Evolutionary conservation across 257 asterid species (phyloP).

Genomic region (Eustoma russellianum): DNA sequence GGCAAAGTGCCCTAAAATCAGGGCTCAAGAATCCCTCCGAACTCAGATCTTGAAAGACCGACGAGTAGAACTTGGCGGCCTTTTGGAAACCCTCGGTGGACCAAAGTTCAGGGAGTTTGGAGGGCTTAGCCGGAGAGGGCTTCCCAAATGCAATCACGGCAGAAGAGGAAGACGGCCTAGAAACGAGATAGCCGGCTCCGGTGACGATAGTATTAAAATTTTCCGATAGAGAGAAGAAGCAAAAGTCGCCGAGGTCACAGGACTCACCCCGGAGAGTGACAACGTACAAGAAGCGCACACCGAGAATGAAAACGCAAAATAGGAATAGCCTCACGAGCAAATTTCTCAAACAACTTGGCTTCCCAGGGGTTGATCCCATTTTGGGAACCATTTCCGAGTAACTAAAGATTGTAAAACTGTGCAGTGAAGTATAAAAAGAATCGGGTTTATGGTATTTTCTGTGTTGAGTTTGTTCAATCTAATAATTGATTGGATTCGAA

Average conservation of each 20-base stretch:
- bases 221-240: conserved; percentile 75
- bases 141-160: conserved; percentile 32
- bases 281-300: no score
- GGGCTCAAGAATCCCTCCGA: conserved; percentile 55
- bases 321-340: conserved; percentile 13
- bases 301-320: no score
- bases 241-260: conserved; percentile 78
- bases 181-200: conserved; percentile 29
- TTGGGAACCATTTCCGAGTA: conserved; percentile 9
- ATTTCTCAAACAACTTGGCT: conserved; percentile 57
- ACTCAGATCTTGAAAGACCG: conserved; percentile 68
- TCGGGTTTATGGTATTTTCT: no score
- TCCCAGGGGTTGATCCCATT: conserved; percentile 47
- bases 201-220: conserved; percentile 39
- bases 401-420: not conserved
- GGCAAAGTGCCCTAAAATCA: conserved; percentile 52
- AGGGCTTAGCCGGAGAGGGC: conserved; percentile 38
- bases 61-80: conserved; percentile 46
- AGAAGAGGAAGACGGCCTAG: conserved; percentile 42
- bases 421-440: no score
- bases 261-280: conserved; percentile 59
- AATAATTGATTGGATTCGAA: no score
- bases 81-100: conserved; percentile 51
- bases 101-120: conserved; percentile 67
- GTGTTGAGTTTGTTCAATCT: no score